Conservation (phyloP, 2,329 filamentous ascomycete species). For the Fusarium sp. region DNA sequence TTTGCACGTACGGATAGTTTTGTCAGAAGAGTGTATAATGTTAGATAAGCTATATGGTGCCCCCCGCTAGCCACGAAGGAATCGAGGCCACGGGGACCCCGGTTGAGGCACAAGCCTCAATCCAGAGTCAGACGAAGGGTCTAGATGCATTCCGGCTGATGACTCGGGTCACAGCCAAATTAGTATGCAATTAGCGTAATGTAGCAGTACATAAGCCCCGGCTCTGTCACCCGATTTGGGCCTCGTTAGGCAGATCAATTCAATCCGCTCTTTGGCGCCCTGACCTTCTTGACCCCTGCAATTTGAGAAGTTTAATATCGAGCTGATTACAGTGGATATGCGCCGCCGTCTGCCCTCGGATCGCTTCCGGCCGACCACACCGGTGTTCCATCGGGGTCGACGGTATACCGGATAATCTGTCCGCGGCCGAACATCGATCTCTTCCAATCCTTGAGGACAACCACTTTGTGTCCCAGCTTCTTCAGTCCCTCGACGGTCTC, state of each 20-base stretch:
- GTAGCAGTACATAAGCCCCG: background rate
- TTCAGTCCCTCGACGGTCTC: slow-evolving; percentile 78
- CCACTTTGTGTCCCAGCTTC: slow-evolving; percentile 80
- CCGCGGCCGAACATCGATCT: slow-evolving; percentile 86
- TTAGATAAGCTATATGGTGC: too few relatives aligned
- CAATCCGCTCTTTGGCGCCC: background rate
- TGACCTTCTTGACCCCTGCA: background rate
- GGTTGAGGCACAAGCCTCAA: too few relatives aligned
- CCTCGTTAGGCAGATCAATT: too few relatives aligned
- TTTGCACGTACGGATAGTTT: too few relatives aligned
- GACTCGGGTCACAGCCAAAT: background rate
- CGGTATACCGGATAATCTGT: slow-evolving; percentile 85
- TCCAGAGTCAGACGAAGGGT: background rate
- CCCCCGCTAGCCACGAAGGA: too few relatives aligned
- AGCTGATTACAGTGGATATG: slow-evolving; percentile 61
- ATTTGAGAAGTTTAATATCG: too few relatives aligned
- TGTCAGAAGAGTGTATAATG: too few relatives aligned
- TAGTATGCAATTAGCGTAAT: background rate
- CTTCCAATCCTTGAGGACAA: slow-evolving; percentile 75
- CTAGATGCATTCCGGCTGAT: background rate
- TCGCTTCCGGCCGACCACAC: slow-evolving; percentile 95
- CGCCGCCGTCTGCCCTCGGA: slow-evolving; percentile 84
- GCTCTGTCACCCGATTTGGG: background rate
- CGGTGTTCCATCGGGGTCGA: slow-evolving; percentile 78
- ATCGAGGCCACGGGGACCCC: too few relatives aligned